A percentile compares a stretch with the other conserved stretches of the same genome.
These are phyloP conservation scores for Strigomonas culicis DNA, from an alignment of 208 protist genomes.

Conservation along the genomic window DNA sequence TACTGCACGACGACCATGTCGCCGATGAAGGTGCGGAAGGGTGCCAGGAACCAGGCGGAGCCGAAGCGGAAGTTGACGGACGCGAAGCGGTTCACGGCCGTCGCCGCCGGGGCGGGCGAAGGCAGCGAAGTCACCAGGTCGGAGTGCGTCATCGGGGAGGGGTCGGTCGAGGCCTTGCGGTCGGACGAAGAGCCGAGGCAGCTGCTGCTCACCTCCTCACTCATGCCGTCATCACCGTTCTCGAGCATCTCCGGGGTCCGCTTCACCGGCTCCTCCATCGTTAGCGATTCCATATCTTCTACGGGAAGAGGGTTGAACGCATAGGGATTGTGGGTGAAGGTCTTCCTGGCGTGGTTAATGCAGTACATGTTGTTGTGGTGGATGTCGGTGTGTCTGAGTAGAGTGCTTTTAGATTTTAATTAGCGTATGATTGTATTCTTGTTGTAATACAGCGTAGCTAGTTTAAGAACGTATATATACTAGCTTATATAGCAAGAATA, in stretches of 20 bases:
- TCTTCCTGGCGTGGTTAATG: background rate
- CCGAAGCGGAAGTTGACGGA: conserved; percentile 88
- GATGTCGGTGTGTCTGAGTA: background rate
- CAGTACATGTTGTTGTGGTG: background rate
- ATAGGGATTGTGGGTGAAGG: conserved; percentile 54
- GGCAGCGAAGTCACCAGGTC: background rate
- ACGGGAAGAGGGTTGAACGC: conserved; percentile 23
- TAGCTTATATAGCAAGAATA: background rate
- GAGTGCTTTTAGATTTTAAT: background rate
- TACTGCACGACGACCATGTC: conserved; percentile 88
- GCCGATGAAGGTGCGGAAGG: conserved; percentile 63
- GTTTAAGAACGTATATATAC: conserved; percentile 9
- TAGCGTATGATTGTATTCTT: no score
- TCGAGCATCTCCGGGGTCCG: background rate
- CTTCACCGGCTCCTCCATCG: background rate
- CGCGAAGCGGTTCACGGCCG: conserved; percentile 57
- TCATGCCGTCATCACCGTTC: conserved; percentile 40
- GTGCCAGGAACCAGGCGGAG: conserved; percentile 82
- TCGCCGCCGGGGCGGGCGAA: conserved; percentile 2
- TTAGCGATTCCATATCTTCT: conserved; percentile 12
- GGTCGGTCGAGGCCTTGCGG: conserved; percentile 12
- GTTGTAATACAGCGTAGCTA: conserved; percentile 12
- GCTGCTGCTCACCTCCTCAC: conserved; percentile 22
- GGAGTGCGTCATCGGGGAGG: background rate
- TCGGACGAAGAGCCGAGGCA: conserved; percentile 11